Percentiles rank a stretch among this genome's conserved stretches.
phyloP scores from a whole-genome alignment of 306 rosid genomes.

The Senna tora region DNA sequence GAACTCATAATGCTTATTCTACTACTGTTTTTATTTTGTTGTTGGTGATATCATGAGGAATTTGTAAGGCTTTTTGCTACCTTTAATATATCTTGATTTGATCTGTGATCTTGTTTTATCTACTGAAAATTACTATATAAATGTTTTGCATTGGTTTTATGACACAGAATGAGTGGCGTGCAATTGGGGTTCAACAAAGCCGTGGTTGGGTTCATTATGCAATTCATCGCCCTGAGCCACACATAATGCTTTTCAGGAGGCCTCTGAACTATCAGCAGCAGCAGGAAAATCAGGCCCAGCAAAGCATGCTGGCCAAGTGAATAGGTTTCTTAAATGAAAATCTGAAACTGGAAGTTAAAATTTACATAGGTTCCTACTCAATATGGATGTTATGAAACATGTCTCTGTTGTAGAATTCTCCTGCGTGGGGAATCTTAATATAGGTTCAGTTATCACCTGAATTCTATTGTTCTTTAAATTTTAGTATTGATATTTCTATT shows the following conservation, averaged over 20 bases:
- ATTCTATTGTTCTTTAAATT: neutral
- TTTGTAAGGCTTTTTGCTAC: neutral
- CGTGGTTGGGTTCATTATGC: slow-evolving; percentile 99
- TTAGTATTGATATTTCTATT: no score
- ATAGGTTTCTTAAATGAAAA: slow-evolving; percentile 8
- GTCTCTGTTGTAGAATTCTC: slow-evolving; percentile 49
- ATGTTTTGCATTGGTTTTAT: neutral
- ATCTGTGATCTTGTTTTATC: neutral
- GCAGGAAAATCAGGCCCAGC: slow-evolving; percentile 80
- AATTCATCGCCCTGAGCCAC: slow-evolving; percentile 94
- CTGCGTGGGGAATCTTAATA: slow-evolving; percentile 50
- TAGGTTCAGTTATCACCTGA: slow-evolving; percentile 11
- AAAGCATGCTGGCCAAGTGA: slow-evolving; percentile 64
- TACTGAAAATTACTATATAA: neutral
- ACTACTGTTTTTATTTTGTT: neutral
- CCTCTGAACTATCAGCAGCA: slow-evolving; percentile 88
- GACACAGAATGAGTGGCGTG: slow-evolving; percentile 87
- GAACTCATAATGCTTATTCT: neutral
- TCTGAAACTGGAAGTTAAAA: slow-evolving; percentile 38
- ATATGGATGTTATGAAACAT: slow-evolving; percentile 30
- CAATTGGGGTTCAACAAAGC: slow-evolving; percentile 96
- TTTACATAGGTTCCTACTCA: slow-evolving; percentile 34
- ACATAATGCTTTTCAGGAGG: slow-evolving; percentile 98
- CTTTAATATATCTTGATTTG: neutral
- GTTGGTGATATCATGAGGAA: neutral